Evolutionary conservation across 306 rosid species (phyloP).

Genomic region (Rosa persica): DNA sequence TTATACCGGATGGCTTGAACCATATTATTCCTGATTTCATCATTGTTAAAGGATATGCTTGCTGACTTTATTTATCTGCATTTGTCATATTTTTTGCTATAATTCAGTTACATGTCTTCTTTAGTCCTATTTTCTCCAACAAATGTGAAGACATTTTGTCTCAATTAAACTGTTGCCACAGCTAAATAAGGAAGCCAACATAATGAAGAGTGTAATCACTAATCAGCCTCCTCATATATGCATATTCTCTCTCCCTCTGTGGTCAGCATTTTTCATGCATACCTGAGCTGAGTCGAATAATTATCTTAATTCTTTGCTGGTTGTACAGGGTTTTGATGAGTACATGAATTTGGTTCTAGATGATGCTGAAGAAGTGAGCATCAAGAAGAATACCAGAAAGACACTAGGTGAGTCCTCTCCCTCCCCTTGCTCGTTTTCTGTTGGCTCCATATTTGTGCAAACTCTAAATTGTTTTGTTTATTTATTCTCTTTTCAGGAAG

Average conservation of each 20-base stretch:
- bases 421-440: slow-evolving; percentile 16
- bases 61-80: neutral
- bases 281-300: neutral
- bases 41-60: neutral
- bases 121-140: neutral
- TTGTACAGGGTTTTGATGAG: slow-evolving; percentile 65
- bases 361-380: slow-evolving; percentile 71
- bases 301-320: neutral
- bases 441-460: neutral
- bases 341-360: slow-evolving; percentile 69
- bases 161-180: neutral
- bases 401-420: slow-evolving; percentile 41
- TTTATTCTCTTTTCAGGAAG: slow-evolving; percentile 47
- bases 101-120: neutral
- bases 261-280: neutral
- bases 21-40: neutral
- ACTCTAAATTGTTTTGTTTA: slow-evolving; percentile 23
- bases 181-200: neutral
- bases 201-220: neutral
- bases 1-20: neutral
- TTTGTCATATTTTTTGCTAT: neutral
- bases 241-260: neutral
- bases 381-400: slow-evolving; percentile 79
- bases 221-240: neutral
- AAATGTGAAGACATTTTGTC: neutral